Percentiles rank a stretch among this genome's conserved stretches.
Conservation (phyloP, 345 rosid genomes). For the Citrus medica region DNA sequence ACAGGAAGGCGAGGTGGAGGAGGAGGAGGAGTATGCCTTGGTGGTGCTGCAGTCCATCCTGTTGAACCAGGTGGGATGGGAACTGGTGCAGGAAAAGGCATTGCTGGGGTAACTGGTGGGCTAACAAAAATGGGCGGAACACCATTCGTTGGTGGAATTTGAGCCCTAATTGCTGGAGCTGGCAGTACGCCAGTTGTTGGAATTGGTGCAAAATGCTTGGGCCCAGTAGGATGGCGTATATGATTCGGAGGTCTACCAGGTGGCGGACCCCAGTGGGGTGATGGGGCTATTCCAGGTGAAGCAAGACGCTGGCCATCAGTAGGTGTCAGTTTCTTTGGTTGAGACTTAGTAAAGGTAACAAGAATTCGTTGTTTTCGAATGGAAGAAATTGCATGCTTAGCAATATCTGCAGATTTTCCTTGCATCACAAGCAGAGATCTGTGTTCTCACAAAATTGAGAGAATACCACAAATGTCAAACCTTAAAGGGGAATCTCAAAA, state of each 20-base stretch:
- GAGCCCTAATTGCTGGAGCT: slow-evolving; percentile 51
- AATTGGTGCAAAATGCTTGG: slow-evolving; percentile 54
- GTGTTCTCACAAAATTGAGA: slow-evolving; percentile 14
- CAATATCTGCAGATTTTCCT: slow-evolving; percentile 74
- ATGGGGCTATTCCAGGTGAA: slow-evolving; percentile 27
- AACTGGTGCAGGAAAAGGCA: slow-evolving; percentile 58
- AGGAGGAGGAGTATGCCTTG: slow-evolving; percentile 61
- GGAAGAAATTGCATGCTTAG: slow-evolving; percentile 72
- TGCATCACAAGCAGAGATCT: slow-evolving; percentile 73
- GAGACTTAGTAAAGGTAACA: slow-evolving; percentile 68
- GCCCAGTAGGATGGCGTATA: slow-evolving; percentile 42
- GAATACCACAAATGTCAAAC: background rate
- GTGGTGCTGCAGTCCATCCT: slow-evolving; percentile 63
- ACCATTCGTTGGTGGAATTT: slow-evolving; percentile 53
- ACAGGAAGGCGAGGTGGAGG: slow-evolving; percentile 55
- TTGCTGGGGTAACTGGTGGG: slow-evolving; percentile 44
- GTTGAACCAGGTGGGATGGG: slow-evolving; percentile 55
- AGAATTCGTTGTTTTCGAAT: slow-evolving; percentile 66
- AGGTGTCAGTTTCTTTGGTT: slow-evolving; percentile 40
- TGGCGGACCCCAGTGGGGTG: slow-evolving; percentile 60
- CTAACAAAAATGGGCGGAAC: slow-evolving; percentile 49
- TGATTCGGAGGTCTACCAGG: slow-evolving; percentile 54
- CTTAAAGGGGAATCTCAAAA: background rate
- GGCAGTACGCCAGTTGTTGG: slow-evolving; percentile 46
- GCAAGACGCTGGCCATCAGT: slow-evolving; percentile 37